Base-by-base conservation (phyloP, 2,329 filamentous ascomycete species). In the Parafenestella ontariensis region DNA sequence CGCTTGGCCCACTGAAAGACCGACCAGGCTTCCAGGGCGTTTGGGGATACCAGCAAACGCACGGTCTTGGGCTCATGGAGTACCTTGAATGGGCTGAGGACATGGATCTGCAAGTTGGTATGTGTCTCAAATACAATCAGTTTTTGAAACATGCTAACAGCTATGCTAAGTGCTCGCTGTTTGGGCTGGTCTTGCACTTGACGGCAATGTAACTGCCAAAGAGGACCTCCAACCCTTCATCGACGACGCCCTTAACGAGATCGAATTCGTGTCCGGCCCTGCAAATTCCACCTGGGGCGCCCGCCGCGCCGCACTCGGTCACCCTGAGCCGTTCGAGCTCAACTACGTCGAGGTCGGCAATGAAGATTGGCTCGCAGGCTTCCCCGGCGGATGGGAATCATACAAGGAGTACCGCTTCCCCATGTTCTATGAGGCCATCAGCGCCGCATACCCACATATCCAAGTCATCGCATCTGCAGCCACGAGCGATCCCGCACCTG, bases 61-160 rank as follows among this genome's bases (percentile, higher is more conserved):
- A 78, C 52, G 78, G 78, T 26, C 64, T 81, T 13, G 79, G 79
- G 7, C 64, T 82, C n/a, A 68, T 81, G 46, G 79, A 82, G 56
- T 82, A 81, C 54, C 76, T 81, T 29, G 69, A 80, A 26, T 81
- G 79, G 78, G 76, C 75, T 46, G 77, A 81, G 42, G 78, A 81
- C 36, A 75, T 81, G 61, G 66, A 67, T 18, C 70, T 81, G 43
- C 74, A 80, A 46, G 77, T 71, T 20, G 59, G 68, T 62, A 56
- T 46, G 62, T 17, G 18, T 33, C 18, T 37, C 15, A 23, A 8
- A 42, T 54, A n/a, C 40, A 50, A 51, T 23, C 34, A 43, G 9
- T 13, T 46, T 21, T 26, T 26, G 33, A 9, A 59, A 53, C 40
- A 47, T 65, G 28, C 54, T 68, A 64, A 61, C 40, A 33, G 15